Evolutionary conservation across 2,329 filamentous ascomycete genomes (phyloP).

Genomic region (Penicillium sp.): DNA sequence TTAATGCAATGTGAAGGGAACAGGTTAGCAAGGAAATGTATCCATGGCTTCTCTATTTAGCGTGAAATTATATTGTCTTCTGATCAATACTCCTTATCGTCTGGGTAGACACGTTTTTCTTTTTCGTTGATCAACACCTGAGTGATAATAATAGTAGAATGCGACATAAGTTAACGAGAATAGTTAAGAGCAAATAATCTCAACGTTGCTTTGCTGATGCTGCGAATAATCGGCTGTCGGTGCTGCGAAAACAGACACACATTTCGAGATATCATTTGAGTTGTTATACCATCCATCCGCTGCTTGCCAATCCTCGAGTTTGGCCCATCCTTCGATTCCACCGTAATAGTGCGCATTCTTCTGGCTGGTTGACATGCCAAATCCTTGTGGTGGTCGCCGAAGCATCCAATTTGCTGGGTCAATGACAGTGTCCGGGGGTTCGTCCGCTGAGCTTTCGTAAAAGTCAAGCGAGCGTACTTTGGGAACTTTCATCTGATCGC

Average conservation of each 20-base stretch:
- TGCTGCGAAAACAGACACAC: background rate
- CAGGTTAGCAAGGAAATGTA: conserved; percentile 6
- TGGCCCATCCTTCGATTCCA: conserved; percentile 38
- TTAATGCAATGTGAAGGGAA: conserved; percentile 3
- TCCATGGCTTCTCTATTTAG: background rate
- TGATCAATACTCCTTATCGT: background rate
- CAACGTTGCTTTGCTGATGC: background rate
- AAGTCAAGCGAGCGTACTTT: conserved; percentile 29
- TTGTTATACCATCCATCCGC: conserved; percentile 32
- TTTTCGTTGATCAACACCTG: background rate
- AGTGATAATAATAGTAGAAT: background rate
- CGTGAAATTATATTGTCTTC: background rate
- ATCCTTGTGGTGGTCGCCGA: conserved; percentile 37
- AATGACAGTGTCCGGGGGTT: conserved; percentile 35
- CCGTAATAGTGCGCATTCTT: conserved; percentile 38
- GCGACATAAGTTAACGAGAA: background rate
- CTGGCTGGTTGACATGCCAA: conserved; percentile 32
- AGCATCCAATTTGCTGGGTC: conserved; percentile 40
- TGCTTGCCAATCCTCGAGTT: conserved; percentile 36
- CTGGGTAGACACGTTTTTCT: background rate
- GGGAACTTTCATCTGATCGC: conserved; percentile 27
- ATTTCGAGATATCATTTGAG: background rate
- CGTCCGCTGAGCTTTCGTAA: conserved; percentile 34
- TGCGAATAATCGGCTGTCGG: background rate
- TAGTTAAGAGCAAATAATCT: conserved; percentile 3